These are phyloP conservation scores for Lineolata rhizophorae DNA, from an alignment of 495 filamentous ascomycete species.

Conservation along the genomic window DNA sequence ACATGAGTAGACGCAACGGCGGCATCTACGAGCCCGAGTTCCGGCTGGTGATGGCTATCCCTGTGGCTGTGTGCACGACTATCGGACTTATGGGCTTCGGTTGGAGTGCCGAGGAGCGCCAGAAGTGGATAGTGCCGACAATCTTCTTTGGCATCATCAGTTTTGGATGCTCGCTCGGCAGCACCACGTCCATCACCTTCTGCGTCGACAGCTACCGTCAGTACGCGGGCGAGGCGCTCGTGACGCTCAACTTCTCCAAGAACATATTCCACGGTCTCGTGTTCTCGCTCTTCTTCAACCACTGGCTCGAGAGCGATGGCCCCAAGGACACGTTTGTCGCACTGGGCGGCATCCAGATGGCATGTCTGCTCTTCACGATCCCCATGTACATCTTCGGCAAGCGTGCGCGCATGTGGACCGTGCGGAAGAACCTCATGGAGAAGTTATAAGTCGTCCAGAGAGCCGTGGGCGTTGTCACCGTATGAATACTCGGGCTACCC, in stretches of 20 bases:
- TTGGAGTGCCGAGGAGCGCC: constrained; percentile 56
- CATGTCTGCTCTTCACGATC: constrained; percentile 49
- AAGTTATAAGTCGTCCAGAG: too few species aligned
- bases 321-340: constrained; percentile 58
- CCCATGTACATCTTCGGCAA: constrained; percentile 97
- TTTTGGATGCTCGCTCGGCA: constrained; percentile 81
- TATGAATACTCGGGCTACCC: too few species aligned
- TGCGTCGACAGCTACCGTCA: constrained; percentile 84
- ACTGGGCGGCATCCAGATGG: constrained; percentile 73
- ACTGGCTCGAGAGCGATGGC: constrained; percentile 59
- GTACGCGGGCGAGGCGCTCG: constrained; percentile 85
- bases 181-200: constrained; percentile 89
- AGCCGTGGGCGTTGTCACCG: too few species aligned
- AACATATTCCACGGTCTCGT: constrained; percentile 78
- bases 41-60: constrained; percentile 73
- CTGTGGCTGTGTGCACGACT: constrained; percentile 55
- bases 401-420: constrained; percentile 90
- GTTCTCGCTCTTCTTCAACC: constrained; percentile 79
- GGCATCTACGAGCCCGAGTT: constrained; percentile 95
- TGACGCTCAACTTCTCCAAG: constrained; percentile 89
- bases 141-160: constrained; percentile 82
- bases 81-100: constrained; percentile 87
- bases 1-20: constrained; percentile 63
- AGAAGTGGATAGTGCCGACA: constrained; percentile 80
- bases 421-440: constrained; percentile 74